phyloP scores from a whole-genome alignment of 169 alveolate genomes.

The Ichthyophthirius multifiliis region DNA sequence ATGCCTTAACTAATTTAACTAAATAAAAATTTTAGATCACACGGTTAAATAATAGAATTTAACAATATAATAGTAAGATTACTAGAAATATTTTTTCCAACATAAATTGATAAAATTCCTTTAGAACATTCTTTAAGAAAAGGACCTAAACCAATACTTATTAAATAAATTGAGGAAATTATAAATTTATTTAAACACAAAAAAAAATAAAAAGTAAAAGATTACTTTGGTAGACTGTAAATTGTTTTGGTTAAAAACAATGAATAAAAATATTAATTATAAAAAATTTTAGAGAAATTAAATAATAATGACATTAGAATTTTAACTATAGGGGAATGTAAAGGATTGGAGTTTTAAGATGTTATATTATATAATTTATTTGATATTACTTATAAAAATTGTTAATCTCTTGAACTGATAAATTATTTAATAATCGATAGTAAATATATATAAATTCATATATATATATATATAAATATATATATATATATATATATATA shows the following conservation, averaged over 20 bases:
- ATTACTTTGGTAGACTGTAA: not conserved
- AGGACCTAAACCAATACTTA: not conserved
- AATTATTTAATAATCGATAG: no score
- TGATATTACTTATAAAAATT: not conserved
- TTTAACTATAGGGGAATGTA: not conserved
- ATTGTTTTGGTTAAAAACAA: not conserved
- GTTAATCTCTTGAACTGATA: not conserved
- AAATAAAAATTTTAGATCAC: not conserved
- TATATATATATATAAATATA: no score
- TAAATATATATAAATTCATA: no score
- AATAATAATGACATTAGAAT: not conserved
- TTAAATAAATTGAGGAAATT: not conserved
- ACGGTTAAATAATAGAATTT: not conserved
- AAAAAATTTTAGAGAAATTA: not conserved
- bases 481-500: no score
- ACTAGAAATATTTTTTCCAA: not conserved
- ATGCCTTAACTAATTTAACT: no score
- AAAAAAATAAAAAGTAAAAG: not conserved
- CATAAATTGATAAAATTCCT: not conserved
- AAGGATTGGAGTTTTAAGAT: slow-evolving; percentile 5
- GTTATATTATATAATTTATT: not conserved
- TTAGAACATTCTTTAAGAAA: not conserved
- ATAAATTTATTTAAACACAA: not conserved
- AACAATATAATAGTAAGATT: not conserved
- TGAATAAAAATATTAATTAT: not conserved